Percentiles rank a stretch among this genome's conserved stretches.
Conservation (phyloP, 306 rosid species). For the Casuarina equisetifolia region DNA sequence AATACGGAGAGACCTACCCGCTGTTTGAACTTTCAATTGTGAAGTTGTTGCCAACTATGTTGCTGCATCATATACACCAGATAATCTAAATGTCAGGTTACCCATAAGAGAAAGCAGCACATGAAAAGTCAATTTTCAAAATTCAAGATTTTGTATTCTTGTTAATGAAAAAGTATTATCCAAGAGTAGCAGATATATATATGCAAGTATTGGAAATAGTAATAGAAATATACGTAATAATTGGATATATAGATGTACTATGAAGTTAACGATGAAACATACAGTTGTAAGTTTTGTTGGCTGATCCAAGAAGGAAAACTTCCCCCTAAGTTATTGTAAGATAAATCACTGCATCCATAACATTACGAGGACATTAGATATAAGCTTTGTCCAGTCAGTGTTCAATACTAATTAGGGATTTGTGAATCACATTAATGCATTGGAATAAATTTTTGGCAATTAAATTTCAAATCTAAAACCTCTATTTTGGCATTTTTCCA, state of each 20-base stretch:
- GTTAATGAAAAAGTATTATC: not conserved
- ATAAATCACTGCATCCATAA: conserved; percentile 68
- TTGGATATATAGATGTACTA: not conserved
- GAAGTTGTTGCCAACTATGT: conserved; percentile 77
- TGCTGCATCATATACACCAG: conserved; percentile 49
- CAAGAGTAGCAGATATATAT: not conserved
- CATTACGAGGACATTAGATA: conserved; percentile 11
- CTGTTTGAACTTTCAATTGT: conserved; percentile 43
- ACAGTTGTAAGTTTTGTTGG: conserved; percentile 50
- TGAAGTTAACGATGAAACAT: conserved; percentile 14
- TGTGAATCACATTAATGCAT: not conserved
- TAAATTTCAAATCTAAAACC: not conserved
- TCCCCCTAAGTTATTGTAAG: conserved; percentile 75
- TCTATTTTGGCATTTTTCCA: not conserved
- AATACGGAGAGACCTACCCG: conserved; percentile 44
- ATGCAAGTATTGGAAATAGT: not conserved
- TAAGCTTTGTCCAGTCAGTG: not conserved
- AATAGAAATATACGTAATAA: not conserved
- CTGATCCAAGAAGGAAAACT: conserved; percentile 76
- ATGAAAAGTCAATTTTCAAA: not conserved
- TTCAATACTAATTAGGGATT: not conserved
- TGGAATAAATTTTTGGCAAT: not conserved
- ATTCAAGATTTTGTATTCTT: not conserved
- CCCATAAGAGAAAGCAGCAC: not conserved
- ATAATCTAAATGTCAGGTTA: conserved; percentile 24